Evolutionary conservation across 1,139 yeast species (phyloP).

Genomic region (Saccharomyces hybrid): DNA sequence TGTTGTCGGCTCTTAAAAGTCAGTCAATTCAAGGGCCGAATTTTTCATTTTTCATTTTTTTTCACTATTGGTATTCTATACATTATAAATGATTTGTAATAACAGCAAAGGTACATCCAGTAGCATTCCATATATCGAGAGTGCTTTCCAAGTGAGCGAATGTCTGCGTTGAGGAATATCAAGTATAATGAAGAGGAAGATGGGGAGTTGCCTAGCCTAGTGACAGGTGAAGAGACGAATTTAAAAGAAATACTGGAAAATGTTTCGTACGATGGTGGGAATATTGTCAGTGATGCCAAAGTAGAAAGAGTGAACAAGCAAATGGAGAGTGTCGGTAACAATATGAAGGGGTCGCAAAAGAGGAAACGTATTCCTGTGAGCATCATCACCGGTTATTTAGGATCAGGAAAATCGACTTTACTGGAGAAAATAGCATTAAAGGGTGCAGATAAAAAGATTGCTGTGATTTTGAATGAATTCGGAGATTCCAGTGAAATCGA

Average conservation of each 20-base stretch:
- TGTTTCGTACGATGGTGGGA: slow-evolving; percentile 26
- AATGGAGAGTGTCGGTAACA: slow-evolving; percentile 14
- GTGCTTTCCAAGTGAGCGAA: slow-evolving; percentile 1
- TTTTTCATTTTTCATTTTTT: neutral
- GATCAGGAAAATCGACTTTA: slow-evolving; percentile 89
- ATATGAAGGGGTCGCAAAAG: slow-evolving; percentile 5
- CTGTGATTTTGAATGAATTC: slow-evolving; percentile 86
- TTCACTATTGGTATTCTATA: neutral
- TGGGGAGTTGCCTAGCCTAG: slow-evolving; percentile 50
- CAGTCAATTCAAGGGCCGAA: neutral
- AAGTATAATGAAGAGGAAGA: slow-evolving; percentile 28
- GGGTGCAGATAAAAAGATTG: slow-evolving; percentile 56
- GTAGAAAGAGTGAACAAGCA: slow-evolving; percentile 28
- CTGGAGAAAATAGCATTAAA: slow-evolving; percentile 64
- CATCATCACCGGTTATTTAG: slow-evolving; percentile 88
- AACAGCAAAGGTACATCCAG: neutral
- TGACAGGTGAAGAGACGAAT: slow-evolving; percentile 35
- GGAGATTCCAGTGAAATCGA: slow-evolving; percentile 88
- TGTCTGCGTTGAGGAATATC: slow-evolving; percentile 29
- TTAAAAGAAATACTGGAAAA: slow-evolving; percentile 20
- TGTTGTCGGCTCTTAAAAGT: neutral
- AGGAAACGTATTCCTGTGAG: slow-evolving; percentile 78
- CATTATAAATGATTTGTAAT: neutral
- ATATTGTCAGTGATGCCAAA: slow-evolving; percentile 27
- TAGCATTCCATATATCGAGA: neutral